Conservation (phyloP, 306 rosid species). For the Luffa aegyptiaca region DNA sequence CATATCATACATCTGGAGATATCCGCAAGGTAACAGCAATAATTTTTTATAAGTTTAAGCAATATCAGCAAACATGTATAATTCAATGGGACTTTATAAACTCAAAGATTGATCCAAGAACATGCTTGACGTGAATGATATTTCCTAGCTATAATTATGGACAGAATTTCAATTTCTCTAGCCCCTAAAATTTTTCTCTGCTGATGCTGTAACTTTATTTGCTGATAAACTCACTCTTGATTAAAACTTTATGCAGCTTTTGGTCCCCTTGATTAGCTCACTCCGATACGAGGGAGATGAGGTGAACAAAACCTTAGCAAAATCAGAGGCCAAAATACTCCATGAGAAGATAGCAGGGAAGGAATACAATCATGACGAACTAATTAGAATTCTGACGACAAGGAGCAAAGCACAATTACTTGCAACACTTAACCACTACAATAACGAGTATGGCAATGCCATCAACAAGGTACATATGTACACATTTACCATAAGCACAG, state of each 20-base stretch:
- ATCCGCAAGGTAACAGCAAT: constrained; percentile 34
- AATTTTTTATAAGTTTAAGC: background rate
- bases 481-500: background rate
- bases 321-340: constrained; percentile 67
- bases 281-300: constrained; percentile 79
- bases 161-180: background rate
- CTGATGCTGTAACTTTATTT: background rate
- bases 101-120: background rate
- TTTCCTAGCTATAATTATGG: background rate
- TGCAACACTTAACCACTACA: constrained; percentile 63
- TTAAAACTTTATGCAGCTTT: constrained; percentile 35
- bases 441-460: constrained; percentile 55
- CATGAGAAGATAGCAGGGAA: constrained; percentile 50
- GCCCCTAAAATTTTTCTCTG: background rate
- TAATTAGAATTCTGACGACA: constrained; percentile 60
- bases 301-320: constrained; percentile 48
- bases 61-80: background rate
- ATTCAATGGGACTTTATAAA: background rate
- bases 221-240: background rate
- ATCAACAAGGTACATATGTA: constrained; percentile 47
- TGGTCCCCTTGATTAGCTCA: constrained; percentile 65
- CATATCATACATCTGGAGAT: constrained; percentile 46
- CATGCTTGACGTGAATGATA: background rate
- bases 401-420: constrained; percentile 66
- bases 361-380: constrained; percentile 49